A percentile compares a stretch with the other conserved stretches of the same genome.
These are phyloP conservation scores for Basipetospora chlamydospora DNA, from an alignment of 2,329 filamentous ascomycete genomes.

Conservation along the genomic window DNA sequence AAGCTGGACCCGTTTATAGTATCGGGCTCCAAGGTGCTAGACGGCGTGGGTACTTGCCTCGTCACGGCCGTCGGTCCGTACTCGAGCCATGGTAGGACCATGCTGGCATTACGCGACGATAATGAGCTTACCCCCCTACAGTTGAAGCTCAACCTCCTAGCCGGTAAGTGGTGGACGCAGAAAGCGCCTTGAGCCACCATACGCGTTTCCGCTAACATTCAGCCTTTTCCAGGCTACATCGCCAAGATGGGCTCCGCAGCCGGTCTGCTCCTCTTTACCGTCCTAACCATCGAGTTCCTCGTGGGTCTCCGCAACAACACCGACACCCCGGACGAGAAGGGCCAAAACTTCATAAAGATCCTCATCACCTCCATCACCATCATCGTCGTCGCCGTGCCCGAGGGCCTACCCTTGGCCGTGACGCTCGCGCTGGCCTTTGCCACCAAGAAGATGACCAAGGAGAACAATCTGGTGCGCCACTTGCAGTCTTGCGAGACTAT, in stretches of 20 bases:
- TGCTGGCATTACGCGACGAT: slow-evolving; percentile 12
- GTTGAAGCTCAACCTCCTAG: slow-evolving; percentile 11
- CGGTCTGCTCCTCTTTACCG: slow-evolving; percentile 10
- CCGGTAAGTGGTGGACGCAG: slow-evolving; percentile 6
- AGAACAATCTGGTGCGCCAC: slow-evolving; percentile 46
- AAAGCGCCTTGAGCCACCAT: too few relatives aligned
- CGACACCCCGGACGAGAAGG: slow-evolving; percentile 22
- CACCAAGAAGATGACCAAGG: slow-evolving; percentile 46
- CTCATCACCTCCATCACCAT: slow-evolving; percentile 33
- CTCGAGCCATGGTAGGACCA: slow-evolving; percentile 11
- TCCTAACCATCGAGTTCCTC: slow-evolving; percentile 11
- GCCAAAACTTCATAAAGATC: slow-evolving; percentile 33
- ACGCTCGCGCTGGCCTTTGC: slow-evolving; percentile 47
- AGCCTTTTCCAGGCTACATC: slow-evolving; percentile 9
- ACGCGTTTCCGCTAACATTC: background rate
- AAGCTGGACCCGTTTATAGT: slow-evolving; percentile 52
- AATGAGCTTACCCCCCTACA: slow-evolving; percentile 11
- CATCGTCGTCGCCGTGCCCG: slow-evolving; percentile 45
- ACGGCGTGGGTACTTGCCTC: slow-evolving; percentile 20
- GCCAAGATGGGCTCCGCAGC: slow-evolving; percentile 11
- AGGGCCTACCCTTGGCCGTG: slow-evolving; percentile 45
- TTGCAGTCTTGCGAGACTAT: slow-evolving; percentile 47
- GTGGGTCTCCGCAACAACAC: slow-evolving; percentile 17
- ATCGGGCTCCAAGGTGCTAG: slow-evolving; percentile 37
- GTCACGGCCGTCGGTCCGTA: slow-evolving; percentile 11